A percentile compares a stretch with the other conserved stretches of the same genome.
Evolutionary conservation across 1,139 yeast genomes (phyloP).

Genomic region (Suhomyces kunorum): DNA sequence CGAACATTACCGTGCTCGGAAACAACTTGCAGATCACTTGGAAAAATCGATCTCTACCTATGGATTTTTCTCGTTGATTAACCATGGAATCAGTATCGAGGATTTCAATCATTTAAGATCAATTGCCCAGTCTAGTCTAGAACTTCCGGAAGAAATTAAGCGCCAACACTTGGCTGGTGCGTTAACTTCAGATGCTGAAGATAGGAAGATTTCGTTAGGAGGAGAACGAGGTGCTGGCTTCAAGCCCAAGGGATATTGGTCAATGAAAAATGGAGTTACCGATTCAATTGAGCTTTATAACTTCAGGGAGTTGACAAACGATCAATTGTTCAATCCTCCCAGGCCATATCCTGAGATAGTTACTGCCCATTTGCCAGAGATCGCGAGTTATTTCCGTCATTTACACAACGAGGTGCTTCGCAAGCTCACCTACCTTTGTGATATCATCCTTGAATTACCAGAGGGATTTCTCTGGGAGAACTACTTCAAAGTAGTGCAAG

Average conservation of each 20-base stretch:
- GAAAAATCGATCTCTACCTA: constrained; percentile 42
- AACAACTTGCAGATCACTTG: constrained; percentile 32
- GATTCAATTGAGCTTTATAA: constrained; percentile 47
- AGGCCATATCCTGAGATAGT: constrained; percentile 31
- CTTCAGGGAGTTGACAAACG: constrained; percentile 36
- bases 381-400: constrained; percentile 29
- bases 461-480: constrained; percentile 36
- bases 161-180: constrained; percentile 43
- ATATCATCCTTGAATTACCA: constrained; percentile 33
- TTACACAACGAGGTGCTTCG: constrained; percentile 27
- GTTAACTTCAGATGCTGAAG: constrained; percentile 32
- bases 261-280: constrained; percentile 41
- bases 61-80: constrained; percentile 47
- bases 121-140: constrained; percentile 39
- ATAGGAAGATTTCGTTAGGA: constrained; percentile 35
- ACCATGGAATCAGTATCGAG: constrained; percentile 36
- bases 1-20: constrained; percentile 26
- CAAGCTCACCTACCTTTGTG: constrained; percentile 30
- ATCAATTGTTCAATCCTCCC: constrained; percentile 23
- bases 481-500: constrained; percentile 27
- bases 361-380: constrained; percentile 27
- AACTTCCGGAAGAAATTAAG: constrained; percentile 45
- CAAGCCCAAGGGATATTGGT: constrained; percentile 50
- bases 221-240: constrained; percentile 50
- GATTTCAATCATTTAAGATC: constrained; percentile 35